These are phyloP conservation scores for Epichloe uncinata DNA, from an alignment of 2,329 filamentous ascomycete species.

Conservation along the genomic window DNA sequence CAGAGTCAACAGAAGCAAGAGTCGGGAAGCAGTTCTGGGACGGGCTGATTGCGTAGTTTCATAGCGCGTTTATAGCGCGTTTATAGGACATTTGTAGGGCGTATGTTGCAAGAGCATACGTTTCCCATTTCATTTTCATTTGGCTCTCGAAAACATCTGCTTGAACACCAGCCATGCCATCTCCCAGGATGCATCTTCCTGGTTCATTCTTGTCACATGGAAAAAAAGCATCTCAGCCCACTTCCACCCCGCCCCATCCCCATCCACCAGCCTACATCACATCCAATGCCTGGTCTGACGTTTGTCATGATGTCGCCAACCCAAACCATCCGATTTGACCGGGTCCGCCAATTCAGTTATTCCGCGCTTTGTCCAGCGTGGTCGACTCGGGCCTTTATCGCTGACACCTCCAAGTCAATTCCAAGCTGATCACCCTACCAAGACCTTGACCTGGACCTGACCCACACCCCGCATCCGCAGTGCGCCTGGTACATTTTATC, in stretches of 20 bases:
- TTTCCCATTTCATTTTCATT: not conserved
- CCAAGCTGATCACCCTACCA: too few relatives aligned
- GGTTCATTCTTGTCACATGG: not conserved
- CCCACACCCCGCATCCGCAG: too few relatives aligned
- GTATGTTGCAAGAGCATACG: too few relatives aligned
- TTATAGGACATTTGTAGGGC: too few relatives aligned
- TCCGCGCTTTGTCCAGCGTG: too few relatives aligned
- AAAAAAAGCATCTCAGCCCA: not conserved
- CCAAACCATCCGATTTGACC: slow-evolving; percentile 1
- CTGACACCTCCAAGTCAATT: too few relatives aligned
- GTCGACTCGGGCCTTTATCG: too few relatives aligned
- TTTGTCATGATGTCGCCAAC: slow-evolving; percentile 16
- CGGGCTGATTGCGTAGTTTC: not conserved
- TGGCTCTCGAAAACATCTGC: too few relatives aligned
- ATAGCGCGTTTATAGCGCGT: not conserved
- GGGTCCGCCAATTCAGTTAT: not conserved
- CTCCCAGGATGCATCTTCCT: too few relatives aligned
- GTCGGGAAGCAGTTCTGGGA: not conserved
- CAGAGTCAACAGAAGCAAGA: slow-evolving; percentile 12
- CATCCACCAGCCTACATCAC: slow-evolving; percentile 11
- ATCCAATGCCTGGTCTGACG: slow-evolving; percentile 16
- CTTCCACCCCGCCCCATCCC: not conserved
- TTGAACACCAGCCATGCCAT: too few relatives aligned
- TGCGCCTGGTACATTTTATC: too few relatives aligned
- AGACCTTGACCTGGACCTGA: too few relatives aligned